phyloP scores from a whole-genome alignment of 2,329 filamentous ascomycete genomes.

The Botrytis fabae region DNA sequence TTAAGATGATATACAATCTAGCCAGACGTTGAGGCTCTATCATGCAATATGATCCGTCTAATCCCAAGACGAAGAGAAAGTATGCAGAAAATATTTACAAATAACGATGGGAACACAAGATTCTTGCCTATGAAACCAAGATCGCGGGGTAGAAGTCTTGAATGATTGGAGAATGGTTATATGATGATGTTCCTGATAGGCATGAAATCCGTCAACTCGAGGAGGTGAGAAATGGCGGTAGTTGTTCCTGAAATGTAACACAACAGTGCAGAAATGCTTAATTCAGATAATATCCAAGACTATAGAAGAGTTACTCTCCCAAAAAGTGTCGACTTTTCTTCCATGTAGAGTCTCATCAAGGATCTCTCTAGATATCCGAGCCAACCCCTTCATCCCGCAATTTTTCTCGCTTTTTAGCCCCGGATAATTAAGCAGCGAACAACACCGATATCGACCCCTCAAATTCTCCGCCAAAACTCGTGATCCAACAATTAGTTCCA shows the following conservation, averaged over 20 bases:
- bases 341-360: neutral
- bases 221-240: no score
- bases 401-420: constrained; percentile 18
- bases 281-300: neutral
- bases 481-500: constrained; percentile 13
- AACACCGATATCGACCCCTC: constrained; percentile 8
- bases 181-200: neutral
- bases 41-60: constrained; percentile 1
- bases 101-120: neutral
- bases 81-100: neutral
- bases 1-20: neutral
- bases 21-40: constrained; percentile 3
- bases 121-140: constrained; percentile 15
- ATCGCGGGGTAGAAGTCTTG: constrained; percentile 14
- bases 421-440: constrained; percentile 23
- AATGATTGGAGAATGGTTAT: neutral
- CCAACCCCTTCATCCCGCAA: constrained; percentile 17
- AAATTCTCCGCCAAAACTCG: constrained; percentile 24
- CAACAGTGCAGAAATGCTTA: neutral
- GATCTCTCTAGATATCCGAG: constrained; percentile 8
- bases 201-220: neutral
- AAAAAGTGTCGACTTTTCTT: neutral
- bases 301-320: neutral
- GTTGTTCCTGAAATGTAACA: neutral
- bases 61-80: neutral